These are phyloP conservation scores for Schizochytrium sp. DNA, from an alignment of 108 stramenopile species.

Conservation along the genomic window DNA sequence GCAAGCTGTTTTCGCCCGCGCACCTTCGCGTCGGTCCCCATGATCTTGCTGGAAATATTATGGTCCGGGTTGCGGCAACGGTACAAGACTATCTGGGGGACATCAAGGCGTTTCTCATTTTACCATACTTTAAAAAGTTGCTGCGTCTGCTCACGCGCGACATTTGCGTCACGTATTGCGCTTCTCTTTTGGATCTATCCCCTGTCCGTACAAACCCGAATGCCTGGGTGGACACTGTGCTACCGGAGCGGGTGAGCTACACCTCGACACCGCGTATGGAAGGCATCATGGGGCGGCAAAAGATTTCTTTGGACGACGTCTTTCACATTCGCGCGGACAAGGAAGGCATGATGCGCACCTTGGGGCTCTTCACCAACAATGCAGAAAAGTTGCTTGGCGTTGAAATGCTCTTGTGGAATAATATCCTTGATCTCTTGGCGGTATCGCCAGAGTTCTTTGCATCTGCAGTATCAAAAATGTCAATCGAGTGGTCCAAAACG, in stretches of 20 bases:
- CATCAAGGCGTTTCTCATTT: not conserved
- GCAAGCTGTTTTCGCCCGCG: not conserved
- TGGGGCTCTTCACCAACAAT: not conserved
- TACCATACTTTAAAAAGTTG: not conserved
- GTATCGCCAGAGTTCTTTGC: not conserved
- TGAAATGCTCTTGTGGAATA: not conserved
- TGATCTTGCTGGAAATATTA: not conserved
- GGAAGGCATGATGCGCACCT: not conserved
- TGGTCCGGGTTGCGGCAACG: not conserved
- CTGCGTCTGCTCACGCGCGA: not conserved
- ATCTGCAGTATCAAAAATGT: not conserved
- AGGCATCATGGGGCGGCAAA: not conserved
- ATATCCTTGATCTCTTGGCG: not conserved
- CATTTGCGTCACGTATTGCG: not conserved
- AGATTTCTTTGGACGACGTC: not conserved
- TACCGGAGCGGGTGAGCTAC: not conserved
- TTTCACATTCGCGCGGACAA: conserved; percentile 13
- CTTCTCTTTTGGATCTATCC: not conserved
- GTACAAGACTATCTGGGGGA: not conserved
- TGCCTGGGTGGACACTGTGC: not conserved
- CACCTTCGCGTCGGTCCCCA: not conserved
- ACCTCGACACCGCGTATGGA: not conserved
- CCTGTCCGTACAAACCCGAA: not conserved
- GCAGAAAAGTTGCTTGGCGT: not conserved
- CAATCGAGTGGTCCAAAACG: not conserved